Evolutionary conservation across 257 asterid genomes (phyloP).

Genomic region (Primulina eburnea): DNA sequence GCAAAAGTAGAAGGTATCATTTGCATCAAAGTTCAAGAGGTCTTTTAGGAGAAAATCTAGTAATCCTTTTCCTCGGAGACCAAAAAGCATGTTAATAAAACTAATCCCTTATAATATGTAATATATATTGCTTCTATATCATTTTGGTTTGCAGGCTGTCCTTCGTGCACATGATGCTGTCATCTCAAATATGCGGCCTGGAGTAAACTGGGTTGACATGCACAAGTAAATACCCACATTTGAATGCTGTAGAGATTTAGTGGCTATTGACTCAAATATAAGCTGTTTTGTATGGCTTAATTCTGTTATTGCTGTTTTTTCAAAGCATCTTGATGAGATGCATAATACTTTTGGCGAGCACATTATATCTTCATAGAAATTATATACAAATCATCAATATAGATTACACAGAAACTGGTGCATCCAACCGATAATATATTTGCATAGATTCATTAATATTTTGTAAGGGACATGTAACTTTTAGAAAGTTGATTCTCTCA

Average conservation of each 20-base stretch:
- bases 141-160: constrained; percentile 72
- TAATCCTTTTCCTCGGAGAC: constrained; percentile 6
- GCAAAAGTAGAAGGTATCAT: not conserved
- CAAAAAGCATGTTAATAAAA: not conserved
- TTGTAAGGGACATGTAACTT: no score
- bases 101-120: not conserved
- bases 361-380: no score
- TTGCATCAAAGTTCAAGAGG: not conserved
- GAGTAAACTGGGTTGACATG: constrained; percentile 94
- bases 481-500: no score
- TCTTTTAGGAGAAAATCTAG: constrained; percentile 11
- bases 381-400: no score
- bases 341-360: no score
- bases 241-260: constrained; percentile 19
- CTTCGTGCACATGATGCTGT: constrained; percentile 95
- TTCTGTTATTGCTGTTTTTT: not conserved
- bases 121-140: constrained; percentile 17
- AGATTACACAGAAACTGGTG: no score
- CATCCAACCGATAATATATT: no score
- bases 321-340: no score
- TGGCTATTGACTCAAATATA: constrained; percentile 1
- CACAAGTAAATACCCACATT: constrained; percentile 61
- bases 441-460: no score
- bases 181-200: constrained; percentile 81
- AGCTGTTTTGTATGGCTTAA: no score